Base-by-base conservation (phyloP, 805 yeast genomes). In the Ogataea siamensis region DNA sequence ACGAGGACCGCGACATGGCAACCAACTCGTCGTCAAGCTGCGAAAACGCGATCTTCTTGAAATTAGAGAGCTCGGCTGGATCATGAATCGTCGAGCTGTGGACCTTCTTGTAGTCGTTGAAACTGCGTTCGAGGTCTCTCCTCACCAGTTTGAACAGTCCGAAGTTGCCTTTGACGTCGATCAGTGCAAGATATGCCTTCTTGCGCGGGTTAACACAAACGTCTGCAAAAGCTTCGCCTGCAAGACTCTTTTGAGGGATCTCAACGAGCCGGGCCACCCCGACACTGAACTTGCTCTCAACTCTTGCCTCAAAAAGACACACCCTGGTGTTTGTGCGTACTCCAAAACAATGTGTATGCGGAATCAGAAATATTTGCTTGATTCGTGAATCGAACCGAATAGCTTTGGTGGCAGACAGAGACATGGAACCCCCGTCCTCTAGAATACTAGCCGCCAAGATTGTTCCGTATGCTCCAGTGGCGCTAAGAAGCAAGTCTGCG, bases 141-240 rank as follows among this genome's bases (percentile, higher is more conserved):
- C 28, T 34, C 8, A 34, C 12, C 12, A 64, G 42, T 11, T 51
- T 47, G 52, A 71, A 71, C 1, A 71, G 28, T 2, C 63, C 64
- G 67, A 80, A 74, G 37, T 73, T 70, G 0, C 87, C 87, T 24
- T 65, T 63, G 1, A 64, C 49, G 51, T 80, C 87, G 6, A 78
- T 54, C 1, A 71, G 51, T 0, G 68, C 70, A 44, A 78, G 56
- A 30, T 55, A 55, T 7, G 50, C 43, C 18, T 50, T 42, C 30
- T 70, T 64, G 58, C 60, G 63, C 0, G 78, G 77, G 40, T 67
- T 67, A 36, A 70, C 69, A 13, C 42, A 33, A 4, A 39, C 58
- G 54, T 77, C 77, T 1, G 77, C 68, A 36, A 68, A 59, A 6
- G 54, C 54, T 12, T 40, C 34, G 3, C 52, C 50, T 4, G 46